Evolutionary conservation across 1,284 basidiomycete species (phyloP).

Genomic region (Exobasidium cylindrosporum): DNA sequence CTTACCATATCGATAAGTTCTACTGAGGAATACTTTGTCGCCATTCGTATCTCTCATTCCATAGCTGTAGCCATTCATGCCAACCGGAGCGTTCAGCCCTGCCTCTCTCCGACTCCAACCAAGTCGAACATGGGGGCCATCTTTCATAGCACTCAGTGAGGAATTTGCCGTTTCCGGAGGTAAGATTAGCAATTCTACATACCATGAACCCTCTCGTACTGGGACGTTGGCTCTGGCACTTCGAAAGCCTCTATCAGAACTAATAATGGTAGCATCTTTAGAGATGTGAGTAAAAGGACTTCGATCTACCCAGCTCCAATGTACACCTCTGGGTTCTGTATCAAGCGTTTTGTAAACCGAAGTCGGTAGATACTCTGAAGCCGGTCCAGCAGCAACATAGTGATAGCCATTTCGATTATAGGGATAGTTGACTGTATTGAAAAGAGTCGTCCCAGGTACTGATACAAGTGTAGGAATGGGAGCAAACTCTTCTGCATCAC

Average conservation of each 20-base stretch:
- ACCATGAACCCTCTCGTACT: constrained; percentile 86
- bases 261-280: constrained; percentile 71
- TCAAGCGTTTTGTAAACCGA: constrained; percentile 46
- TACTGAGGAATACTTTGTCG: constrained; percentile 66
- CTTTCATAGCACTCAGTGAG: constrained; percentile 30
- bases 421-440: constrained; percentile 35
- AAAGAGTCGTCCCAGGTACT: constrained; percentile 23
- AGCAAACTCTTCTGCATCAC: constrained; percentile 41
- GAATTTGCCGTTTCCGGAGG: constrained; percentile 57
- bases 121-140: constrained; percentile 77
- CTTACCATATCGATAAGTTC: constrained; percentile 69
- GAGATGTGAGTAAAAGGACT: constrained; percentile 69
- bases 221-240: constrained; percentile 85
- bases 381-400: constrained; percentile 47
- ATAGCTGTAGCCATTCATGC: constrained; percentile 90
- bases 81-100: constrained; percentile 84
- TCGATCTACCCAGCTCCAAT: constrained; percentile 65
- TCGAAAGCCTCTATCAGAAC: constrained; percentile 84
- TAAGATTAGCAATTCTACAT: constrained; percentile 82
- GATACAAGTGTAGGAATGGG: constrained; percentile 31
- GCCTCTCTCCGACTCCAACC: constrained; percentile 92
- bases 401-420: constrained; percentile 49
- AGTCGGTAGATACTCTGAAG: constrained; percentile 31
- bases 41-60: constrained; percentile 85
- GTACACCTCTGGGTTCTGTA: constrained; percentile 31